Evolutionary conservation across 1,284 basidiomycete genomes (phyloP).

Genomic region (Caloboletus firmus): DNA sequence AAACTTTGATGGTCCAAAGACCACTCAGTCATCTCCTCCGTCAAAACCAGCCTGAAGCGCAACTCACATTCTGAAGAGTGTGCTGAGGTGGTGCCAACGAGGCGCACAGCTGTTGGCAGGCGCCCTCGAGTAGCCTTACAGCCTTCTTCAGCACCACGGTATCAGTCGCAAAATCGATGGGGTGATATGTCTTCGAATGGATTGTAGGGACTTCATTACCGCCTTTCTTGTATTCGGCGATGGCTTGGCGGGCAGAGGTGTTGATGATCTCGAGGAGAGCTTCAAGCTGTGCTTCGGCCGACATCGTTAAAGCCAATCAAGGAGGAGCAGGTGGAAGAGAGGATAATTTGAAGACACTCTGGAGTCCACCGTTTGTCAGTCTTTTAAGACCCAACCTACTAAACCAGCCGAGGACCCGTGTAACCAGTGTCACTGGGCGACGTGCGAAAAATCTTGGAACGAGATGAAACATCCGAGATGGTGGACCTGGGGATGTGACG

Average conservation of each 20-base stretch:
- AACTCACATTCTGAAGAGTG: slow-evolving; percentile 30
- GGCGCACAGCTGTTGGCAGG: slow-evolving; percentile 29
- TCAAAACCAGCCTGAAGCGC: no score
- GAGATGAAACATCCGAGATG: background rate
- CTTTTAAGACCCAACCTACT: slow-evolving; percentile 5
- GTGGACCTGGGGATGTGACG: background rate
- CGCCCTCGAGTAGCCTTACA: slow-evolving; percentile 30
- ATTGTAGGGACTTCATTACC: slow-evolving; percentile 25
- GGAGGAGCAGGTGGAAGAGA: background rate
- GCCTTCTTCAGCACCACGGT: slow-evolving; percentile 29
- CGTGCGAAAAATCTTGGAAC: background rate
- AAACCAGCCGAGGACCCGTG: background rate
- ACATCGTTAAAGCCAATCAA: slow-evolving; percentile 15
- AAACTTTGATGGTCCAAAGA: slow-evolving; percentile 7
- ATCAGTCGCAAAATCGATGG: slow-evolving; percentile 25
- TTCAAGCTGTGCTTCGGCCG: slow-evolving; percentile 28
- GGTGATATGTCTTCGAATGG: slow-evolving; percentile 23
- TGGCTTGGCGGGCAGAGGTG: slow-evolving; percentile 27
- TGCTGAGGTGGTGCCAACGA: slow-evolving; percentile 33
- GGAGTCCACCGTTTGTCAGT: background rate
- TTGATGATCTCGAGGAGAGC: slow-evolving; percentile 28
- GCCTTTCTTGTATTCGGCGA: slow-evolving; percentile 30
- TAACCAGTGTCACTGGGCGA: background rate
- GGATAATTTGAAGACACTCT: background rate
- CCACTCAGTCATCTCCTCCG: background rate